phyloP scores from a whole-genome alignment of 2,329 filamentous ascomycete genomes.

The Talaromyces sp. region DNA sequence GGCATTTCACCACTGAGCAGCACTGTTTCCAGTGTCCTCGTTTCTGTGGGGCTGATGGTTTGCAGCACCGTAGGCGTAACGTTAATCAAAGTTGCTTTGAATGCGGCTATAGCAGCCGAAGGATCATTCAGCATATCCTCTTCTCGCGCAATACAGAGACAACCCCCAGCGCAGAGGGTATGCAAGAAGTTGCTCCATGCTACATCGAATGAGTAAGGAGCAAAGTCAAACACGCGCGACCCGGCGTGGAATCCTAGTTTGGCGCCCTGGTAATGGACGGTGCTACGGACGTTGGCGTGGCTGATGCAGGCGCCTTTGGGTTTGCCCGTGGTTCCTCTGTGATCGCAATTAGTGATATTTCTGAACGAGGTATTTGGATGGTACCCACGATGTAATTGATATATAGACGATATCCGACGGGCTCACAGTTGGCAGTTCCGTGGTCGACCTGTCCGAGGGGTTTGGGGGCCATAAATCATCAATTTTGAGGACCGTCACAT shows the following conservation, averaged over 20 bases:
- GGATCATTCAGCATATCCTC: constrained; percentile 10
- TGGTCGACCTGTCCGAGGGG: not conserved
- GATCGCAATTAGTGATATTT: not conserved
- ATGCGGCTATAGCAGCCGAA: not conserved
- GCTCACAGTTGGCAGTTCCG: not conserved
- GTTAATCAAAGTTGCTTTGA: constrained; percentile 3
- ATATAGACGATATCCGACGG: constrained; percentile 12
- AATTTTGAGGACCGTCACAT: constrained; percentile 2
- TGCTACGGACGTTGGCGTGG: constrained; percentile 9
- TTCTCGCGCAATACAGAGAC: constrained; percentile 9
- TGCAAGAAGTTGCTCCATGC: constrained; percentile 14
- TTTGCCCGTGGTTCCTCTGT: constrained; percentile 12
- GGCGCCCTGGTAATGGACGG: constrained; percentile 5
- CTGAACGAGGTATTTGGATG: not conserved
- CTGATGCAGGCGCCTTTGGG: constrained; percentile 13
- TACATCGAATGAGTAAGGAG: constrained; percentile 13
- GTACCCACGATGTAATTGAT: constrained; percentile 14
- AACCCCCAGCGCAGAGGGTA: constrained; percentile 1
- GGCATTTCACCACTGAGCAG: constrained; percentile 11
- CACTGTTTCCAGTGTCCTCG: not conserved
- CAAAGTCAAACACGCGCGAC: constrained; percentile 13
- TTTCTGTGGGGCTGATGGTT: not conserved
- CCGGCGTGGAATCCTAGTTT: constrained; percentile 2
- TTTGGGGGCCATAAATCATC: not conserved
- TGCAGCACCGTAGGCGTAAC: constrained; percentile 7